phyloP scores from a whole-genome alignment of 2,329 filamentous ascomycete genomes.

The Ophiostoma angusticollis region DNA sequence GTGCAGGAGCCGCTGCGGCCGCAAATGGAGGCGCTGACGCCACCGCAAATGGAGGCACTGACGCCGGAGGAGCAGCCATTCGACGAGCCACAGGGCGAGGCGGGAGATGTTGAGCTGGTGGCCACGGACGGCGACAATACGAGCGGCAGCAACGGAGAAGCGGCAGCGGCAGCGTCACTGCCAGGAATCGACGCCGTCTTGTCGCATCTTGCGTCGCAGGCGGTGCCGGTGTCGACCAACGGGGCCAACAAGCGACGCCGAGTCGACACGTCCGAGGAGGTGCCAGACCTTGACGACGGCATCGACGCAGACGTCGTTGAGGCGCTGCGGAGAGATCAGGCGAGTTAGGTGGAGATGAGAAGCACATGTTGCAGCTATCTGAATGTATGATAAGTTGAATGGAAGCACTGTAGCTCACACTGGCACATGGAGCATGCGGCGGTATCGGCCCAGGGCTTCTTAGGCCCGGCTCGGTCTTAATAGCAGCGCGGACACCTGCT shows the following conservation, averaged over 20 bases:
- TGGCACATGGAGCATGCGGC: too few relatives aligned
- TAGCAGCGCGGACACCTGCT: too few relatives aligned
- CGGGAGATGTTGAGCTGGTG: too few relatives aligned
- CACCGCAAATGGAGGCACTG: slow-evolving; percentile 7
- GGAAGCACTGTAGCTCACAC: too few relatives aligned
- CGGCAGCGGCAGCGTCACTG: slow-evolving; percentile 11
- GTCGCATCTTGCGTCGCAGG: slow-evolving; percentile 28
- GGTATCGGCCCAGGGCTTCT: too few relatives aligned
- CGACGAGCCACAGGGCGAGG: too few relatives aligned
- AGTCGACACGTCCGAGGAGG: slow-evolving; percentile 36
- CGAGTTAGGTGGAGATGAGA: too few relatives aligned
- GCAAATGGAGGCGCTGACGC: slow-evolving; percentile 51
- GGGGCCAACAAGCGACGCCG: slow-evolving; percentile 45
- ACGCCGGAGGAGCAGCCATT: not conserved
- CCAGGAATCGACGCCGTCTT: slow-evolving; percentile 29
- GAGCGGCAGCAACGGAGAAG: too few relatives aligned
- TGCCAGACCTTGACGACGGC: slow-evolving; percentile 42
- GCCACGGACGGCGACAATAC: too few relatives aligned
- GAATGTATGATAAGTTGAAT: too few relatives aligned
- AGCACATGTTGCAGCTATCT: too few relatives aligned
- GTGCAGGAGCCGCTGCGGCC: slow-evolving; percentile 56
- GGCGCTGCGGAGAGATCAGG: slow-evolving; percentile 39
- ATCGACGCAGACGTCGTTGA: slow-evolving; percentile 45
- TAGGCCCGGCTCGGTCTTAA: too few relatives aligned
- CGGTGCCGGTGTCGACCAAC: slow-evolving; percentile 35